A percentile compares a stretch with the other conserved stretches of the same genome.
Evolutionary conservation across 352 stramenopile genomes (phyloP).

Genomic region (Thalassiosira exigua): DNA sequence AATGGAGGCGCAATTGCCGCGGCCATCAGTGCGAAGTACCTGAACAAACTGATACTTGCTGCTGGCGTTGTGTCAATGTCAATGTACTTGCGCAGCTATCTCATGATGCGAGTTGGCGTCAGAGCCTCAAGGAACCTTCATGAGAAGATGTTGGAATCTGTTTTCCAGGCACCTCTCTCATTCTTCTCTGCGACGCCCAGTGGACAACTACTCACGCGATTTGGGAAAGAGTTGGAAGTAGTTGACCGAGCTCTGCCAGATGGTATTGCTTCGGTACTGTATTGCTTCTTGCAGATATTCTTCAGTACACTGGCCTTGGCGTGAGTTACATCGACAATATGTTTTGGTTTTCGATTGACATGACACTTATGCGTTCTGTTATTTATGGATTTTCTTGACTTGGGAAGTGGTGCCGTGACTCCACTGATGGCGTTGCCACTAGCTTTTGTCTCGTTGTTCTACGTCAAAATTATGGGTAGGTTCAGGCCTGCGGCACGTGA

Average conservation of each 20-base stretch:
- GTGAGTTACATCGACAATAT: no score
- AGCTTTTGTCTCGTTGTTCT: conserved; percentile 58
- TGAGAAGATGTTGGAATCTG: conserved; percentile 69
- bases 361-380: no score
- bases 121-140: conserved; percentile 74
- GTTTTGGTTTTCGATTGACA: no score
- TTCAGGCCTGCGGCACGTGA: conserved; percentile 76
- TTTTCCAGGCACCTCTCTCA: conserved; percentile 74
- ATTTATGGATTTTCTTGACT: no score
- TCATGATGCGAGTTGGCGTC: conserved; percentile 71
- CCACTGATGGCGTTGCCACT: conserved; percentile 75
- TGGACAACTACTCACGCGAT: conserved; percentile 74
- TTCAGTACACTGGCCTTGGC: conserved; percentile 65
- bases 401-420: no score
- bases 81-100: conserved; percentile 70
- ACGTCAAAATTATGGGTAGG: conserved; percentile 65
- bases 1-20: conserved; percentile 40
- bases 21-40: conserved; percentile 59
- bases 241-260: conserved; percentile 78
- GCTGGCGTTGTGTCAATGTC: conserved; percentile 68
- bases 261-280: conserved; percentile 69
- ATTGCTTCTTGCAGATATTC: conserved; percentile 78
- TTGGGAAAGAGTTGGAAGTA: conserved; percentile 81
- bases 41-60: conserved; percentile 62
- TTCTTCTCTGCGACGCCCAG: conserved; percentile 81